A percentile compares a stretch with the other conserved stretches of the same genome.
These are phyloP conservation scores for Annona cherimola DNA, from an alignment of 164 flowering plant genomes.

Conservation along the genomic window DNA sequence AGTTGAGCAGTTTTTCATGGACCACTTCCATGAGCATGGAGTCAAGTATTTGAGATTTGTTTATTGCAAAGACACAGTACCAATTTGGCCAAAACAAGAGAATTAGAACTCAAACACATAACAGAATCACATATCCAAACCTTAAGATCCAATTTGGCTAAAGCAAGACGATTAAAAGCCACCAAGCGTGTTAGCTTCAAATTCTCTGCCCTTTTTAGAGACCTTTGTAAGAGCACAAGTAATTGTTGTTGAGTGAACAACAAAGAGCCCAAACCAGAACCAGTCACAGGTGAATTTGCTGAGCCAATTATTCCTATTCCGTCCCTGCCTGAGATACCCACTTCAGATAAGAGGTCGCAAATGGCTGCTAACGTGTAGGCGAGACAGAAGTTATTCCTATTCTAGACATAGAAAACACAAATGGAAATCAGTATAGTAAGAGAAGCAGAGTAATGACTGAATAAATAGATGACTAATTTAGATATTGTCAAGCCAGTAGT, in stretches of 20 bases:
- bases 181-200: constrained; percentile 70
- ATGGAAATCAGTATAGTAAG: background rate
- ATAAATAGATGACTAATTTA: background rate
- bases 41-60: no score
- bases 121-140: constrained; percentile 30
- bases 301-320: constrained; percentile 73
- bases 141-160: constrained; percentile 80
- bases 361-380: constrained; percentile 84
- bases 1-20: no score
- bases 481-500: background rate
- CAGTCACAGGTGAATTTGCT: constrained; percentile 49
- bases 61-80: no score
- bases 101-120: no score
- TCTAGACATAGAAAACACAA: constrained; percentile 44
- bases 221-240: constrained; percentile 68
- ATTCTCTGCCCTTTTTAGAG: constrained; percentile 77
- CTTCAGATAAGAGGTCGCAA: constrained; percentile 74
- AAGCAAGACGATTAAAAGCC: constrained; percentile 78
- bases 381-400: constrained; percentile 77
- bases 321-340: constrained; percentile 55
- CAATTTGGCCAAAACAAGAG: no score
- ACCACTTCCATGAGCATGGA: no score
- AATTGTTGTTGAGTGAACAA: constrained; percentile 75
- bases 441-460: background rate
- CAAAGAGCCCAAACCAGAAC: constrained; percentile 43